These are phyloP conservation scores for Candida ulmi DNA, from an alignment of 805 yeast species.

Conservation along the genomic window DNA sequence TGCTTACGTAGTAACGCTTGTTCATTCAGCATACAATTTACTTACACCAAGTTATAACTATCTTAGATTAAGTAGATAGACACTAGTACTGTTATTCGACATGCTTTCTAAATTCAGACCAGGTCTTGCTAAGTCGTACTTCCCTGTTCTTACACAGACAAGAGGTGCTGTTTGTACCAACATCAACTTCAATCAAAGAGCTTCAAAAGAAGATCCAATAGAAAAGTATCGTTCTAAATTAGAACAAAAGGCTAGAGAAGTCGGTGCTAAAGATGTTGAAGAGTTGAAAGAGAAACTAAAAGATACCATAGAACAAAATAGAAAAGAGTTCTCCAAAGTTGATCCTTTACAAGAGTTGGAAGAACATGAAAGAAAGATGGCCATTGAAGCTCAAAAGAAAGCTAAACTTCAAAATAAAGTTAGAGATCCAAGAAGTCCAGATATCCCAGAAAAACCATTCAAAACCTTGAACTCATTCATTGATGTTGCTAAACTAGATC, in stretches of 20 bases:
- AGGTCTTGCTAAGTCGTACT: not conserved
- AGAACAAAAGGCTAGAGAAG: slow-evolving; percentile 29
- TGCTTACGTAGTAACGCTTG: no score
- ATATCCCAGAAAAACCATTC: slow-evolving; percentile 44
- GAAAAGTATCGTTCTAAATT: slow-evolving; percentile 31
- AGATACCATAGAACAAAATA: slow-evolving; percentile 51
- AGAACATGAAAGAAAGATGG: slow-evolving; percentile 38
- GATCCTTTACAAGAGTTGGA: slow-evolving; percentile 72
- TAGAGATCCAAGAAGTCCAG: slow-evolving; percentile 33
- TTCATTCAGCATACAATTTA: no score
- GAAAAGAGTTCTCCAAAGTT: slow-evolving; percentile 49
- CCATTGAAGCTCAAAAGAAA: slow-evolving; percentile 21
- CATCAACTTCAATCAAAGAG: slow-evolving; percentile 10
- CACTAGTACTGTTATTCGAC: not conserved
- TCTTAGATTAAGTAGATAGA: no score
- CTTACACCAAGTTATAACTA: no score
- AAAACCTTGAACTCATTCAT: slow-evolving; percentile 69
- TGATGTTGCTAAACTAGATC: slow-evolving; percentile 58
- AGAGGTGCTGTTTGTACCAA: slow-evolving; percentile 16
- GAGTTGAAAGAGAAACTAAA: slow-evolving; percentile 60
- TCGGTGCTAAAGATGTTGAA: slow-evolving; percentile 44
- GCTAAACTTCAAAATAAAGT: slow-evolving; percentile 16
- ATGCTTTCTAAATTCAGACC: not conserved
- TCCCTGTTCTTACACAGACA: slow-evolving; percentile 1
- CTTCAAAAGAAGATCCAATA: slow-evolving; percentile 21